These are phyloP conservation scores for Mallotus repandus DNA, from an alignment of 441 rosid genomes.

Conservation along the genomic window DNA sequence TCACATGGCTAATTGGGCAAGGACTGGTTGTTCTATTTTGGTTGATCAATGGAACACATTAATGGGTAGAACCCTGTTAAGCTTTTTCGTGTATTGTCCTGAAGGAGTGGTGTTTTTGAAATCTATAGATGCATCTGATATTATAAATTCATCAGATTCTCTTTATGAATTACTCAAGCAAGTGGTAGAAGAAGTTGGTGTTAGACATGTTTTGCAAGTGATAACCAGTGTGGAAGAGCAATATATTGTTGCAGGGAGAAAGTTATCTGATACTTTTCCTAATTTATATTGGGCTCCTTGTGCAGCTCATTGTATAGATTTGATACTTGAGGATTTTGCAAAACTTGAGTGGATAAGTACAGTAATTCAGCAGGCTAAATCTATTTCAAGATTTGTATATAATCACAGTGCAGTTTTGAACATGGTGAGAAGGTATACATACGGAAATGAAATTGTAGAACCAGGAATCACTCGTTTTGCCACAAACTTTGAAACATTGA, in stretches of 20 bases:
- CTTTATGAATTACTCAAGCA: slow-evolving; percentile 60
- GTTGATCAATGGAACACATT: slow-evolving; percentile 53
- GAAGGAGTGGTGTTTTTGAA: slow-evolving; percentile 69
- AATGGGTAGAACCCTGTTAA: slow-evolving; percentile 47
- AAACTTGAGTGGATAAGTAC: slow-evolving; percentile 68
- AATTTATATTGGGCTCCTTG: slow-evolving; percentile 79
- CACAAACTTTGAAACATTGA: slow-evolving; percentile 60
- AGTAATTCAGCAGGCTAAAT: slow-evolving; percentile 58
- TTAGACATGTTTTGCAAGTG: slow-evolving; percentile 63
- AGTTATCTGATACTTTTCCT: slow-evolving; percentile 53
- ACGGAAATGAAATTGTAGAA: slow-evolving; percentile 65
- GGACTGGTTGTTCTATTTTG: slow-evolving; percentile 72
- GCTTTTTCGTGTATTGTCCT: slow-evolving; percentile 57
- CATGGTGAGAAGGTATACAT: slow-evolving; percentile 62
- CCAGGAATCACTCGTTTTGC: slow-evolving; percentile 48
- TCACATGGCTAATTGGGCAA: slow-evolving; percentile 50
- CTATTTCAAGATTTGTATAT: slow-evolving; percentile 72
- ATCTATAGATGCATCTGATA: slow-evolving; percentile 60
- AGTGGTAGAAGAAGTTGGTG: slow-evolving; percentile 78
- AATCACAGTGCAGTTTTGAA: slow-evolving; percentile 66
- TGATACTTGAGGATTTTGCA: slow-evolving; percentile 65
- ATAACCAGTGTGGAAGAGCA: slow-evolving; percentile 60
- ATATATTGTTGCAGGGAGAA: slow-evolving; percentile 49
- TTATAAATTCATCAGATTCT: slow-evolving; percentile 52
- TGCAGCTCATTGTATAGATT: slow-evolving; percentile 64